phyloP scores from a whole-genome alignment of 306 rosid species.

The Lotus japonicus region DNA sequence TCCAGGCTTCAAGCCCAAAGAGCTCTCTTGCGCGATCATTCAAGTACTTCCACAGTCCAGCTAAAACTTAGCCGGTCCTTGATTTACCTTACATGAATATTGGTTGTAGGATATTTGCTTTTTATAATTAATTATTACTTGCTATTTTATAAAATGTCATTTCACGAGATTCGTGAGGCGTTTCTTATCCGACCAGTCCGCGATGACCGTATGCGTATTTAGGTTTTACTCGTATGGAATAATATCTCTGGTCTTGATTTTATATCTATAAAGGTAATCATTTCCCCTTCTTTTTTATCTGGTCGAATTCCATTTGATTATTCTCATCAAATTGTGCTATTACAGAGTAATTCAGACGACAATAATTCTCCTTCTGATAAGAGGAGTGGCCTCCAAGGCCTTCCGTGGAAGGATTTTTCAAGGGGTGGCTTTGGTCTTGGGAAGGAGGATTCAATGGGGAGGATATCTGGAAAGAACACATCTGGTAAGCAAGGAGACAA shows the following conservation, averaged over 20 bases:
- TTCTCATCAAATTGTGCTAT: constrained; percentile 17
- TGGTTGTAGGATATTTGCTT: not conserved
- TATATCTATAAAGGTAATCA: constrained; percentile 15
- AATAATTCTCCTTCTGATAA: constrained; percentile 50
- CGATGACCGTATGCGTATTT: not conserved
- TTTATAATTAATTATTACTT: not conserved
- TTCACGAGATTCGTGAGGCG: not conserved
- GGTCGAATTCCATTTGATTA: constrained; percentile 19
- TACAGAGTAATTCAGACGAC: constrained; percentile 61
- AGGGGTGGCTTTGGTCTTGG: constrained; percentile 61
- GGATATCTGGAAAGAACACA: constrained; percentile 41
- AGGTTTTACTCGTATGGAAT: constrained; percentile 29
- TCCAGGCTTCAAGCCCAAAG: constrained; percentile 5
- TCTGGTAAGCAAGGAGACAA: constrained; percentile 50
- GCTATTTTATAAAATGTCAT: not conserved
- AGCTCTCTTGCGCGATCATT: not conserved
- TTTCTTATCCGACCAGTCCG: constrained; percentile 3
- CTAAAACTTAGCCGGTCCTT: not conserved
- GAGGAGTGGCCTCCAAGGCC: constrained; percentile 64
- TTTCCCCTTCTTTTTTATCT: constrained; percentile 2
- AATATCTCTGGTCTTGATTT: constrained; percentile 20
- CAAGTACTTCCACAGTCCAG: not conserved
- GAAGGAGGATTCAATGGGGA: constrained; percentile 66
- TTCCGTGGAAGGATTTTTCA: constrained; percentile 90
- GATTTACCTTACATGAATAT: not conserved